phyloP scores from a whole-genome alignment of 2,329 filamentous ascomycete species.

The Colletotrichum orchidophilum region DNA sequence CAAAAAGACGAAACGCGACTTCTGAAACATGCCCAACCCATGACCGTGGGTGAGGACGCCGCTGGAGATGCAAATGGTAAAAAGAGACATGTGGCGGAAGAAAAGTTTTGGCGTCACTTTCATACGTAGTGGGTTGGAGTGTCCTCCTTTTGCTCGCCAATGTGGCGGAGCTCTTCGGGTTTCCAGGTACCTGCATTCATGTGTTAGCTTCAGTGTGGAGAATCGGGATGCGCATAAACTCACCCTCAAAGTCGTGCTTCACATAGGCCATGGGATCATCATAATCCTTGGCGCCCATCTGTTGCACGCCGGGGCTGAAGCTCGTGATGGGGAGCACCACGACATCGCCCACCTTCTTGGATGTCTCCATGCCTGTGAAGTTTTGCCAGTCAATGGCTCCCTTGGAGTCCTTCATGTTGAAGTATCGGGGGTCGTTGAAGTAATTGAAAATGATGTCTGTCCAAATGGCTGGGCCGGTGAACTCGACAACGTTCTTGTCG shows the following conservation, averaged over 20 bases:
- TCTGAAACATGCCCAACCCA: constrained; percentile 3
- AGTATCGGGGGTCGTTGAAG: constrained; percentile 91
- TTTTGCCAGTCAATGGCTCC: constrained; percentile 85
- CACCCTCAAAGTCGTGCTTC: constrained; percentile 95
- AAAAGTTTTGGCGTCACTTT: constrained; percentile 5
- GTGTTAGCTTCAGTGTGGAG: not conserved
- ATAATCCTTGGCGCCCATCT: constrained; percentile 89
- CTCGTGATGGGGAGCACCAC: constrained; percentile 95
- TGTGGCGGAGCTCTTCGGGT: constrained; percentile 75
- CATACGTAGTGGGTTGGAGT: constrained; percentile 29
- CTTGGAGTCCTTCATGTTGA: constrained; percentile 77
- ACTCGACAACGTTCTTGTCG: constrained; percentile 86
- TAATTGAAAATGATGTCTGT: constrained; percentile 92
- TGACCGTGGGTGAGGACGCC: constrained; percentile 10
- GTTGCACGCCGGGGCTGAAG: constrained; percentile 92
- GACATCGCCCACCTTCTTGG: constrained; percentile 92
- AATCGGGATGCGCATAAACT: constrained; percentile 37
- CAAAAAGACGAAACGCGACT: not conserved
- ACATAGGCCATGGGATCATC: constrained; percentile 98
- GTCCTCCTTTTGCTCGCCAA: constrained; percentile 58
- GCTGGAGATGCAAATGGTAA: constrained; percentile 26
- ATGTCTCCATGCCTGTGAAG: constrained; percentile 85
- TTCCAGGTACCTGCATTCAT: constrained; percentile 74
- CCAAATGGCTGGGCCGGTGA: constrained; percentile 94
- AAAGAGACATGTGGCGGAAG: constrained; percentile 15